Conservation (phyloP, 116 monocot genomes). For the Posidonia oceanica region DNA sequence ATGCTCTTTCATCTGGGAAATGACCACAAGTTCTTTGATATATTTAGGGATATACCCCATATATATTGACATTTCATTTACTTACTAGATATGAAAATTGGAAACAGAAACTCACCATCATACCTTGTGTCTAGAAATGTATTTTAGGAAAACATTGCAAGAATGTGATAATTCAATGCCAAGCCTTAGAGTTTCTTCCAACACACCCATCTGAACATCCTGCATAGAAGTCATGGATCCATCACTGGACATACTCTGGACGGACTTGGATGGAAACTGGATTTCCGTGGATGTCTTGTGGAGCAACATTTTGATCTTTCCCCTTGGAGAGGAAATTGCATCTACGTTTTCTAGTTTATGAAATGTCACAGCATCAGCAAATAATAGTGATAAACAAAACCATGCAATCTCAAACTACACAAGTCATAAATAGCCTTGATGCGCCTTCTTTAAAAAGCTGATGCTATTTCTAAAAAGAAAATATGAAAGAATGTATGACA, state of each 20-base stretch:
- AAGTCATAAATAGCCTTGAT: background rate
- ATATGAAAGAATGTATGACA: too few species aligned
- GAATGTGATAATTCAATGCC: background rate
- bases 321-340: background rate
- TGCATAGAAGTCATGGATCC: background rate
- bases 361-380: background rate
- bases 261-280: slow-evolving; percentile 6
- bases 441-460: too few species aligned
- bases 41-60: background rate
- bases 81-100: background rate
- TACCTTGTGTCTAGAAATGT: slow-evolving; percentile 54
- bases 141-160: slow-evolving; percentile 4
- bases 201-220: slow-evolving; percentile 3
- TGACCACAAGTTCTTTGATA: too few species aligned
- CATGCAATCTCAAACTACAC: background rate
- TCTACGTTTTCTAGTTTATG: background rate
- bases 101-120: slow-evolving; percentile 10
- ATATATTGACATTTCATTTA: background rate
- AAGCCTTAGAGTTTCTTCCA: background rate
- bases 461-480: too few species aligned
- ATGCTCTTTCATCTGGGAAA: too few species aligned
- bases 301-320: slow-evolving; percentile 5
- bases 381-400: background rate
- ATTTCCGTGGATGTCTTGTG: background rate
- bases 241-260: background rate